Percentiles rank a stretch among this genome's conserved stretches.
Conservation (phyloP, 352 stramenopile genomes). For the Phytophthora ramorum region DNA sequence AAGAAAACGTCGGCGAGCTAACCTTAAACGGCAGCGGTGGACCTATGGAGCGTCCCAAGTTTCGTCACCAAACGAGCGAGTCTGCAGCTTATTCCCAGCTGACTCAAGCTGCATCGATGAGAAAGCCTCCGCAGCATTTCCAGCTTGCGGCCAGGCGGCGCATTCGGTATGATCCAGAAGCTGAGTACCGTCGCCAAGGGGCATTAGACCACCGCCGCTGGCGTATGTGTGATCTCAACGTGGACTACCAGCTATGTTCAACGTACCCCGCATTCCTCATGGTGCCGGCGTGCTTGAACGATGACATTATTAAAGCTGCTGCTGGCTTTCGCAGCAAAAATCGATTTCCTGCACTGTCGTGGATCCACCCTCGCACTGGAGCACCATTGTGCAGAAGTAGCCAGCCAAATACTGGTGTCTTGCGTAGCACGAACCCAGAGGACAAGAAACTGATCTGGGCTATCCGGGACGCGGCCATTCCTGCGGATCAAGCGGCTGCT, state of each 20-base stretch:
- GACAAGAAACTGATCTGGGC: conserved; percentile 93
- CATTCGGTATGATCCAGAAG: conserved; percentile 75
- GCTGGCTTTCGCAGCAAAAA: conserved; percentile 80
- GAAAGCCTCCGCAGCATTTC: conserved; percentile 40
- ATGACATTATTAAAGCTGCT: conserved; percentile 75
- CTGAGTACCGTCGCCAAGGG: conserved; percentile 71
- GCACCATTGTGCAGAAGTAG: conserved; percentile 93
- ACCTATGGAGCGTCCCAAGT: conserved; percentile 26
- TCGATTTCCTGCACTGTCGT: conserved; percentile 89
- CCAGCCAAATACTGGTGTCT: conserved; percentile 96
- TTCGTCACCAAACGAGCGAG: conserved; percentile 61
- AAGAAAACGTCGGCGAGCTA: conserved; percentile 19
- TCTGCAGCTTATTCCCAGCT: conserved; percentile 29
- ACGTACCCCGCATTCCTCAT: conserved; percentile 81
- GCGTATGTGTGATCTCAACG: conserved; percentile 67
- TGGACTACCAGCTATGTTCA: conserved; percentile 73
- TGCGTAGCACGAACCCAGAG: conserved; percentile 90
- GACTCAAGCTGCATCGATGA: conserved; percentile 30
- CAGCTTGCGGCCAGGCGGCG: conserved; percentile 56
- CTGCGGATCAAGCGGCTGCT: conserved; percentile 41
- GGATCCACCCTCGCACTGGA: conserved; percentile 89
- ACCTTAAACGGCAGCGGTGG: conserved; percentile 16
- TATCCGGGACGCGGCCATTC: conserved; percentile 81
- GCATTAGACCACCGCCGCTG: conserved; percentile 72
- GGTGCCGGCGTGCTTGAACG: conserved; percentile 63